Evolutionary conservation across 257 asterid genomes (phyloP).

Genomic region (Striga asiatica): DNA sequence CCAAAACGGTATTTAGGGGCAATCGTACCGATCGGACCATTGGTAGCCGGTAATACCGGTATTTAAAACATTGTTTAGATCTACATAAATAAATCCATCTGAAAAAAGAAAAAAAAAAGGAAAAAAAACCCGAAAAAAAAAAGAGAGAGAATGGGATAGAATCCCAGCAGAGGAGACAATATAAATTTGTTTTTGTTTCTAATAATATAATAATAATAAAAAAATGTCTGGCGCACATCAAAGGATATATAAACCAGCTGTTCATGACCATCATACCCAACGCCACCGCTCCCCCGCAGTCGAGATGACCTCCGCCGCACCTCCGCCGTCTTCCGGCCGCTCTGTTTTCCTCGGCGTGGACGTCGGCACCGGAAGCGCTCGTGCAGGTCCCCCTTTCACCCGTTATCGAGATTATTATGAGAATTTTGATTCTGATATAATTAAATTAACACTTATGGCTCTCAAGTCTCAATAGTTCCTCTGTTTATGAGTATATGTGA

Average conservation of each 20-base stretch:
- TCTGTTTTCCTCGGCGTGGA: conserved; percentile 80
- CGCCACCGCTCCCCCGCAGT: conserved; percentile 28
- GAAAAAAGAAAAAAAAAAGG: too few relatives aligned
- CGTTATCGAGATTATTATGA: background rate
- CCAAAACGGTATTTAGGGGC: too few relatives aligned
- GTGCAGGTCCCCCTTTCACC: conserved; percentile 58
- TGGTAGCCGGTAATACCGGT: too few relatives aligned
- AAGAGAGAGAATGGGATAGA: too few relatives aligned
- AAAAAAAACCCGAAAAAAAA: too few relatives aligned
- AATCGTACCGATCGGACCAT: too few relatives aligned
- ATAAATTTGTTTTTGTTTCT: background rate
- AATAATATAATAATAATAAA: background rate
- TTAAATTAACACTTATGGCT: too few relatives aligned
- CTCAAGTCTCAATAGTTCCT: background rate
- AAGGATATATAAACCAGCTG: conserved; percentile 8
- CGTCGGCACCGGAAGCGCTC: conserved; percentile 98
- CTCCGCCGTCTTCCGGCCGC: conserved; percentile 31
- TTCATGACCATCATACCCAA: conserved; percentile 10
- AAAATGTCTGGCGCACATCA: background rate
- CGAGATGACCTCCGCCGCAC: conserved; percentile 53
- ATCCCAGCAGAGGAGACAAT: too few relatives aligned
- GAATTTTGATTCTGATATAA: too few relatives aligned
- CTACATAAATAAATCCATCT: too few relatives aligned
- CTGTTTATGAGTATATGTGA: background rate
- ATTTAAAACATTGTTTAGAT: too few relatives aligned